These are phyloP conservation scores for Porphyrellus sp. DNA, from an alignment of 1,284 basidiomycete genomes.

Conservation along the genomic window DNA sequence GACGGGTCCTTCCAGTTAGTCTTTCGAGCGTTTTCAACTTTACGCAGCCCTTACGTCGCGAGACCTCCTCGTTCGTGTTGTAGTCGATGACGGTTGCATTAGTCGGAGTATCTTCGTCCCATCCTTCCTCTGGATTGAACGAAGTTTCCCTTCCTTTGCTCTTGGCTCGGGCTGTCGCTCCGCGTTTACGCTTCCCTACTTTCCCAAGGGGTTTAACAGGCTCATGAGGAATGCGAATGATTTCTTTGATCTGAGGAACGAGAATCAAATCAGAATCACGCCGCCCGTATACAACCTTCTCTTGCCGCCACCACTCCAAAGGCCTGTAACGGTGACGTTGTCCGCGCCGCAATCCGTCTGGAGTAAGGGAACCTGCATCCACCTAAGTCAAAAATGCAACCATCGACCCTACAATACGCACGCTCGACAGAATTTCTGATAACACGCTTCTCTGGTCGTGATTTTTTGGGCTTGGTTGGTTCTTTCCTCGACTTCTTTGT, in stretches of 20 bases:
- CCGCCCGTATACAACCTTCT: constrained; percentile 80
- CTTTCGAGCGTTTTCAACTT: neutral
- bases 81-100: constrained; percentile 72
- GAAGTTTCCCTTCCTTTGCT: constrained; percentile 43
- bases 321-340: constrained; percentile 72
- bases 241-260: constrained; percentile 80
- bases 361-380: constrained; percentile 23
- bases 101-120: constrained; percentile 79
- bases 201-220: constrained; percentile 53
- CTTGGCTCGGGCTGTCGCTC: constrained; percentile 36
- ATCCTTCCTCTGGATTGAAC: constrained; percentile 73
- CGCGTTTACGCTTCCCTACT: constrained; percentile 42
- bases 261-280: constrained; percentile 50
- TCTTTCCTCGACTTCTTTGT: constrained; percentile 34
- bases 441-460: constrained; percentile 26
- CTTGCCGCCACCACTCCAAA: constrained; percentile 91
- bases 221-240: constrained; percentile 76
- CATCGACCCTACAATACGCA: constrained; percentile 12
- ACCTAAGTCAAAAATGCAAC: constrained; percentile 11
- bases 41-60: constrained; percentile 57
- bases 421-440: constrained; percentile 17
- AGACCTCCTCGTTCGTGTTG: constrained; percentile 55
- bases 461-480: constrained; percentile 37
- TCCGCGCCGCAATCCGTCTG: constrained; percentile 72
- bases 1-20: constrained; percentile 1